phyloP scores from a whole-genome alignment of 2,329 filamentous ascomycete genomes.

The Aspergillus novoparasiticus region DNA sequence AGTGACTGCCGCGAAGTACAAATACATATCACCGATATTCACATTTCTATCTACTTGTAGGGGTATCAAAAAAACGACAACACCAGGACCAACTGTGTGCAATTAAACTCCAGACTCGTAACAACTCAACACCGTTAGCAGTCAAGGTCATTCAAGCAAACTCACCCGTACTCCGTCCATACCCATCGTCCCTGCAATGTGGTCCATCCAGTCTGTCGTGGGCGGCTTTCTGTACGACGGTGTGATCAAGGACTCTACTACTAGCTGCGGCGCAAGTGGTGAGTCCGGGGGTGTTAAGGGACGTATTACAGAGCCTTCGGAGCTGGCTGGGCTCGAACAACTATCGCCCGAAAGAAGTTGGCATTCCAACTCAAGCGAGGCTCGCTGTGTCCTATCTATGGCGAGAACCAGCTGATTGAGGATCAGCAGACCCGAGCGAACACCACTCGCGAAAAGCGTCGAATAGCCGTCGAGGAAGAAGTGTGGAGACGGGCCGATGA shows the following conservation, averaged over 20 bases:
- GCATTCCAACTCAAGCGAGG: conserved; percentile 19
- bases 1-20: not conserved
- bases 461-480: conserved; percentile 27
- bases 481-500: conserved; percentile 27
- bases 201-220: conserved; percentile 30
- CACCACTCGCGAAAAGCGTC: conserved; percentile 20
- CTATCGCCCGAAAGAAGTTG: conserved; percentile 12
- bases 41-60: not conserved
- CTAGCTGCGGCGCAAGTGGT: conserved; percentile 13
- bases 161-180: conserved; percentile 25
- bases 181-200: conserved; percentile 26
- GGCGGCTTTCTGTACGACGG: conserved; percentile 19
- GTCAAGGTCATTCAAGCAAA: conserved; percentile 13
- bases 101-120: not conserved
- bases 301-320: not conserved
- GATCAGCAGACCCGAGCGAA: conserved; percentile 22
- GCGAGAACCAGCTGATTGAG: conserved; percentile 25
- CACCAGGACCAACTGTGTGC: not conserved
- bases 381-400: conserved; percentile 23
- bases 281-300: conserved; percentile 20
- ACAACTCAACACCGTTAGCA: not conserved
- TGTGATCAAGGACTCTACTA: conserved; percentile 23
- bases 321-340: not conserved
- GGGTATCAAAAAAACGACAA: not conserved
- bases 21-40: not conserved